These are phyloP conservation scores for Calonectria ilicicola DNA, from an alignment of 2,329 filamentous ascomycete species.

Conservation along the genomic window DNA sequence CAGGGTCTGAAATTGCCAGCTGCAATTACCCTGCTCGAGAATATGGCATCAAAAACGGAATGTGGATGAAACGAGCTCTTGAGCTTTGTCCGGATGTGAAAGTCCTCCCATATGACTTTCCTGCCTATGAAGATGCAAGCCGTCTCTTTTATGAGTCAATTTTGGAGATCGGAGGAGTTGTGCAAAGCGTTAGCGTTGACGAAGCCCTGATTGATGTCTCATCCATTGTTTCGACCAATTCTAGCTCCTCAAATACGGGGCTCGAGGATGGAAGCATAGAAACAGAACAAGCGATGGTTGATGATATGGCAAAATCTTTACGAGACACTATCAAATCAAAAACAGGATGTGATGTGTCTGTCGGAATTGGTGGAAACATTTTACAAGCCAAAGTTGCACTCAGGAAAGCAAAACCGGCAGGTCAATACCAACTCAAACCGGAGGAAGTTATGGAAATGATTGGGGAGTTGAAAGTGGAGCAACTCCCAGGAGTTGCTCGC, in stretches of 20 bases:
- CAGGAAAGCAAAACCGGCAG: slow-evolving; percentile 92
- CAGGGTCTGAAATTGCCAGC: slow-evolving; percentile 93
- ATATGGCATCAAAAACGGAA: slow-evolving; percentile 94
- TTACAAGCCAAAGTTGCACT: slow-evolving; percentile 91
- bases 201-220: slow-evolving; percentile 92
- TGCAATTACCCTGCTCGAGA: slow-evolving; percentile 94
- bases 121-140: slow-evolving; percentile 93
- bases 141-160: slow-evolving; percentile 88
- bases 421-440: slow-evolving; percentile 88
- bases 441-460: slow-evolving; percentile 84
- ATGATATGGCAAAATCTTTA: slow-evolving; percentile 74
- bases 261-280: slow-evolving; percentile 77
- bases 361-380: slow-evolving; percentile 93
- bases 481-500: slow-evolving; percentile 91
- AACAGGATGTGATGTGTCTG: slow-evolving; percentile 89
- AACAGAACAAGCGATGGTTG: slow-evolving; percentile 83
- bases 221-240: slow-evolving; percentile 72
- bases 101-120: slow-evolving; percentile 95
- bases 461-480: slow-evolving; percentile 80
- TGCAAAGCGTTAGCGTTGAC: slow-evolving; percentile 97
- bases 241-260: slow-evolving; percentile 73
- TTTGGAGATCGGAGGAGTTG: slow-evolving; percentile 80
- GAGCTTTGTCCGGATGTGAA: slow-evolving; percentile 88
- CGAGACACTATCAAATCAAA: slow-evolving; percentile 77
- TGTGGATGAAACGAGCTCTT: slow-evolving; percentile 97